Evolutionary conservation across 768 basidiomycete species (phyloP).

Genomic region (Leccinum uliginosum): DNA sequence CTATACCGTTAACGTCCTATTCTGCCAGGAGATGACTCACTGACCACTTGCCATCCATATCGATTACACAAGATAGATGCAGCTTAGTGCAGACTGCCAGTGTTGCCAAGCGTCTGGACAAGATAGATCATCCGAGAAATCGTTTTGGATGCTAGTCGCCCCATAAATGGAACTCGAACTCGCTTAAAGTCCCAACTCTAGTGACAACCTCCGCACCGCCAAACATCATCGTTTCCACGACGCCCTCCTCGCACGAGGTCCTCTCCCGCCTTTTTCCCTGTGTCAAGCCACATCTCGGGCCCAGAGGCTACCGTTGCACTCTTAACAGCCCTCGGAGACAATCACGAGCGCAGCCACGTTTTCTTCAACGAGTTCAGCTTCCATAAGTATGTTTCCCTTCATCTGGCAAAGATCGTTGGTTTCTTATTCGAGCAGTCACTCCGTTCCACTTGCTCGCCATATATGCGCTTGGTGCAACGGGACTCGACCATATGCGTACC

Average conservation of each 20-base stretch:
- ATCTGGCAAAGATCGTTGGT: neutral
- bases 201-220: conserved; percentile 29
- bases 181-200: neutral
- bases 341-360: conserved; percentile 48
- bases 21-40: too few relatives aligned
- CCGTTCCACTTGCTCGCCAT: conserved; percentile 54
- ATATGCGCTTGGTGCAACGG: conserved; percentile 56
- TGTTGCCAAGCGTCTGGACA: too few relatives aligned
- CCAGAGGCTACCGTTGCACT: conserved; percentile 38
- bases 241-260: conserved; percentile 16
- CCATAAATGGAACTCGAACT: conserved; percentile 7
- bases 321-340: conserved; percentile 42
- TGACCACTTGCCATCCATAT: too few relatives aligned
- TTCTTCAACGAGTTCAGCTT: conserved; percentile 45
- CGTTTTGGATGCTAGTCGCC: conserved; percentile 1
- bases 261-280: conserved; percentile 31
- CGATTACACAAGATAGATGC: too few relatives aligned
- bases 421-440: conserved; percentile 39
- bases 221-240: conserved; percentile 14
- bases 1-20: too few relatives aligned
- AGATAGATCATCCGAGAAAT: neutral
- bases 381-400: conserved; percentile 24
- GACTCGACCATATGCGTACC: conserved; percentile 31
- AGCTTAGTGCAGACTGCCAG: too few relatives aligned
- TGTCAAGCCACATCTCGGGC: conserved; percentile 28